Percentiles rank a stretch among this genome's conserved stretches.
phyloP scores from a whole-genome alignment of 2,329 filamentous ascomycete genomes.

The Talaromyces marneffei region DNA sequence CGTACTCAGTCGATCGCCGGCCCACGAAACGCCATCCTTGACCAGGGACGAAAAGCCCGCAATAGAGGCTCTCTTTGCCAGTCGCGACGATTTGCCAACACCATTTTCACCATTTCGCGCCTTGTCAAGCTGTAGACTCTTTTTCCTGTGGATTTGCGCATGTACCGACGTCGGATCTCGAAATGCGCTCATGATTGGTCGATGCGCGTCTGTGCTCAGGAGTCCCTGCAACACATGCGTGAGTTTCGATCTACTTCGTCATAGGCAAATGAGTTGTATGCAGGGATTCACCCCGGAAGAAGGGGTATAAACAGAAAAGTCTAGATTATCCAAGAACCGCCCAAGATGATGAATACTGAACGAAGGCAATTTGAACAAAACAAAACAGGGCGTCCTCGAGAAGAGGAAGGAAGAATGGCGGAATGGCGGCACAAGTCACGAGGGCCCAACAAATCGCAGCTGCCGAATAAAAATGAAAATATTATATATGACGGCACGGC shows the following conservation, averaged over 20 bases:
- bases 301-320: neutral
- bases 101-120: neutral
- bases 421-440: neutral
- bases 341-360: neutral
- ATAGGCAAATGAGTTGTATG: neutral
- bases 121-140: constrained; percentile 14
- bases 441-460: neutral
- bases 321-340: neutral
- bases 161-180: constrained; percentile 27
- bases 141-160: constrained; percentile 24
- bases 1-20: constrained; percentile 28
- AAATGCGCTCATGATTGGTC: constrained; percentile 28
- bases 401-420: neutral
- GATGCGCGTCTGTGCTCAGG: constrained; percentile 24
- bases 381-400: neutral
- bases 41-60: constrained; percentile 32
- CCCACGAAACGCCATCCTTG: constrained; percentile 30
- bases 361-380: neutral
- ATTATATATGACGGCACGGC: neutral
- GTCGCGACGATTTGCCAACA: neutral
- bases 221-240: constrained; percentile 4
- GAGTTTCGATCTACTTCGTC: neutral
- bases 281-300: neutral
- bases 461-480: neutral
- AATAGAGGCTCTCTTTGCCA: constrained; percentile 26